Conservation (phyloP, 1,284 basidiomycete species). For the Leccinum angustisporum region DNA sequence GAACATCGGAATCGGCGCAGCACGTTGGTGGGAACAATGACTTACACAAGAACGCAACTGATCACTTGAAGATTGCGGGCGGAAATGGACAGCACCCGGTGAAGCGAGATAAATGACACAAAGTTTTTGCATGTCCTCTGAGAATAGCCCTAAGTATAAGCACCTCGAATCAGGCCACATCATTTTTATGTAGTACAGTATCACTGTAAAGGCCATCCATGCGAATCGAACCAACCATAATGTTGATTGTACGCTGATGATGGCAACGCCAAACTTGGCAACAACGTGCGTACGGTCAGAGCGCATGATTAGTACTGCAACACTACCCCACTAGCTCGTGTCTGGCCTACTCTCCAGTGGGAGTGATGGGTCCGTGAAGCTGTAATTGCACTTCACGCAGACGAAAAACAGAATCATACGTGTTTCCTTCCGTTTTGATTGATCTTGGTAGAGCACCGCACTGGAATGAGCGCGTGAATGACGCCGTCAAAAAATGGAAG, state of each 20-base stretch:
- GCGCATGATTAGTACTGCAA: neutral
- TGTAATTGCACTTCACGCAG: slow-evolving; percentile 82
- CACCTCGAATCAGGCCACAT: neutral
- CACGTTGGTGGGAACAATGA: neutral
- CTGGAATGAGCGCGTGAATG: slow-evolving; percentile 41
- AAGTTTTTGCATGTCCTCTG: neutral
- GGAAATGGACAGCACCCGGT: neutral
- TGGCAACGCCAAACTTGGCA: neutral
- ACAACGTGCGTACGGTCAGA: slow-evolving; percentile 4
- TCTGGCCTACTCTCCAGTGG: slow-evolving; percentile 32
- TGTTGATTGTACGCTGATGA: neutral
- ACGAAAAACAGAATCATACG: slow-evolving; percentile 93
- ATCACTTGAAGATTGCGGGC: neutral
- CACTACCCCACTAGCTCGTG: slow-evolving; percentile 19
- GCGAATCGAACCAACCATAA: neutral
- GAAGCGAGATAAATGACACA: neutral
- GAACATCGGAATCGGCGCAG: no score
- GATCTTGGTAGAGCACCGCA: slow-evolving; percentile 91
- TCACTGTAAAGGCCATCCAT: neutral
- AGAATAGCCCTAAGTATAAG: neutral
- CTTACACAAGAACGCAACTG: neutral
- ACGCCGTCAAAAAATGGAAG: slow-evolving; percentile 6
- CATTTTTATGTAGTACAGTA: neutral
- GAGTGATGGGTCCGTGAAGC: slow-evolving; percentile 71
- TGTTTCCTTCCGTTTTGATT: slow-evolving; percentile 90